Conservation (phyloP, 2,329 filamentous ascomycete species). For the Exophiala mesophila region DNA sequence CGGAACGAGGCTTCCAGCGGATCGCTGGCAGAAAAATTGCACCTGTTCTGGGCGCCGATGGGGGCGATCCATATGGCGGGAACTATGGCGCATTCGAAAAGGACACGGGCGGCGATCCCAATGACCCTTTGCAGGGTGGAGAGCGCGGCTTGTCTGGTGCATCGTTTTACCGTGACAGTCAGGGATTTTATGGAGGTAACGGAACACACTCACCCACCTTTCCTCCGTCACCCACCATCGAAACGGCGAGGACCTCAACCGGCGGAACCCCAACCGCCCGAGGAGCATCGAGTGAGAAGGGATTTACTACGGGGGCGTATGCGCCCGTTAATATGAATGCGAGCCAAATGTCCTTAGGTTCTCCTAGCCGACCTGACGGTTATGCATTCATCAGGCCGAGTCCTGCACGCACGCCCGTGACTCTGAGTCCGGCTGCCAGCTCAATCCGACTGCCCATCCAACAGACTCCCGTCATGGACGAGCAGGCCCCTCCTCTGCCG, state of each 20-base stretch:
- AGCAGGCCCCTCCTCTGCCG: slow-evolving; percentile 27
- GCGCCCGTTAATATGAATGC: slow-evolving; percentile 2
- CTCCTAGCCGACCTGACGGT: slow-evolving; percentile 29
- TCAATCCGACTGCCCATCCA: slow-evolving; percentile 25
- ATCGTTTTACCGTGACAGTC: slow-evolving; percentile 30
- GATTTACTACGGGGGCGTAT: slow-evolving; percentile 13
- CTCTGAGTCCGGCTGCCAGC: slow-evolving; percentile 31
- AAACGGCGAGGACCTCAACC: slow-evolving; percentile 7
- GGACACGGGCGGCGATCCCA: slow-evolving; percentile 18
- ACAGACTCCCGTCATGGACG: slow-evolving; percentile 22
- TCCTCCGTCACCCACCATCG: slow-evolving; percentile 20
- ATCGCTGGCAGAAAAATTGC: slow-evolving; percentile 46
- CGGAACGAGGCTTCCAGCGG: slow-evolving; percentile 47
- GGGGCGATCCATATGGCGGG: slow-evolving; percentile 43
- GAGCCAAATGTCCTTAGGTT: slow-evolving; percentile 16
- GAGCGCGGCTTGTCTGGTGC: slow-evolving; percentile 25
- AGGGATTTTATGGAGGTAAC: slow-evolving; percentile 27
- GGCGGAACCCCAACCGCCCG: slow-evolving; percentile 3
- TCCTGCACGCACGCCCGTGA: slow-evolving; percentile 40
- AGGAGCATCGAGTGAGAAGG: slow-evolving; percentile 10
- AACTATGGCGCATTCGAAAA: slow-evolving; percentile 28
- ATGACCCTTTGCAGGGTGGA: slow-evolving; percentile 15
- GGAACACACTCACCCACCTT: slow-evolving; percentile 15
- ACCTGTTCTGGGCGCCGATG: slow-evolving; percentile 42
- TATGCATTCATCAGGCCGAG: slow-evolving; percentile 39